A percentile compares a stretch with the other conserved stretches of the same genome.
Conservation (phyloP, 208 protist genomes). For the Acanthamoeba sp. region DNA sequence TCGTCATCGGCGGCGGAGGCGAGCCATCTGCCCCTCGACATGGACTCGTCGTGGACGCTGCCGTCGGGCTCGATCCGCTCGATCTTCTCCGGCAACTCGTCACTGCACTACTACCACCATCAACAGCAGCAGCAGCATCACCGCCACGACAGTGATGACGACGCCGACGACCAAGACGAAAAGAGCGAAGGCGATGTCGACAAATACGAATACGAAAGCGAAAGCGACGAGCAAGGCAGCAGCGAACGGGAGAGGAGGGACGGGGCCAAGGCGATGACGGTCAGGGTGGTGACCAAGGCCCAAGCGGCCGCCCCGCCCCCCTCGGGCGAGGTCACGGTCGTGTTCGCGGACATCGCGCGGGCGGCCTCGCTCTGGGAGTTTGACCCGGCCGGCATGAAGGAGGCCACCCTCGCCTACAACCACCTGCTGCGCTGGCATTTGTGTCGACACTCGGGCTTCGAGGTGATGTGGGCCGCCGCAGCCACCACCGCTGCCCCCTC, state of each 20-base stretch:
- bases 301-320: background rate
- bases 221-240: background rate
- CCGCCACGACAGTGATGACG: background rate
- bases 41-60: background rate
- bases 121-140: background rate
- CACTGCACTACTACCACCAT: background rate
- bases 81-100: background rate
- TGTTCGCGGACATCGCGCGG: slow-evolving; percentile 7
- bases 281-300: background rate
- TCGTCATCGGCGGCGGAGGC: background rate
- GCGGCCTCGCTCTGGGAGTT: slow-evolving; percentile 11
- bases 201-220: background rate
- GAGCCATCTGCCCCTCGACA: background rate
- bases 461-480: background rate
- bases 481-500: background rate
- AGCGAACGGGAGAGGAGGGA: too few relatives aligned
- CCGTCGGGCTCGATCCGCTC: background rate
- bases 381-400: slow-evolving; percentile 5
- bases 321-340: background rate
- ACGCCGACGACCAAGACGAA: background rate
- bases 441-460: background rate
- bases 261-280: too few relatives aligned
- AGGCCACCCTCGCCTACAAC: background rate
- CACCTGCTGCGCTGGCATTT: background rate
- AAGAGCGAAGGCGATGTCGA: background rate